phyloP scores from a whole-genome alignment of 306 rosid genomes.

The Arachis stenosperma region DNA sequence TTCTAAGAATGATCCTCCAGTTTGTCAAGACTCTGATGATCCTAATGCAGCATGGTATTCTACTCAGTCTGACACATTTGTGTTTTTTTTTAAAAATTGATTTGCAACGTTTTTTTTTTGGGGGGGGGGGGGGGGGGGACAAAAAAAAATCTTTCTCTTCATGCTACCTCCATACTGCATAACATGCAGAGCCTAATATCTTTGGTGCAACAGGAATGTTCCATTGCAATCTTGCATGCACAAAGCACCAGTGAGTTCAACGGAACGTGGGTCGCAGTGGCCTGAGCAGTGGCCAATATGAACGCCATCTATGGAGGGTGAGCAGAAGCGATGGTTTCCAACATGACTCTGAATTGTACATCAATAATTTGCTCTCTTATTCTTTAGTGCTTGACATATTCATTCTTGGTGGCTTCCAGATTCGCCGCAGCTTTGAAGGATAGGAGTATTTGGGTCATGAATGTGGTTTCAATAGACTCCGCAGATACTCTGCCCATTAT shows the following conservation, averaged over 20 bases:
- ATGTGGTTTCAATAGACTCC: conserved; percentile 78
- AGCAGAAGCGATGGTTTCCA: conserved; percentile 38
- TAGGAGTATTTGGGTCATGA: conserved; percentile 93
- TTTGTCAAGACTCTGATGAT: conserved; percentile 79
- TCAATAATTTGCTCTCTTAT: conserved; percentile 20
- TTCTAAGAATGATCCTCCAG: conserved; percentile 65
- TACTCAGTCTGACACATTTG: background rate
- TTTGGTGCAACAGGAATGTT: conserved; percentile 65
- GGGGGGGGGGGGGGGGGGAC: too few species aligned
- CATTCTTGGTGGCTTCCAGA: conserved; percentile 51
- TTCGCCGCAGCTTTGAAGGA: conserved; percentile 94
- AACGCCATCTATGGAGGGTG: conserved; percentile 94
- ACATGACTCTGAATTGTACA: conserved; percentile 27
- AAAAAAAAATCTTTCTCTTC: background rate
- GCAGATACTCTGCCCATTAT: conserved; percentile 92
- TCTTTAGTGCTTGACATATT: conserved; percentile 35
- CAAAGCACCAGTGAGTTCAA: conserved; percentile 66
- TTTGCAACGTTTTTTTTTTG: too few species aligned
- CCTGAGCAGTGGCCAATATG: conserved; percentile 98
- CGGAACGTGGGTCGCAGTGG: conserved; percentile 83
- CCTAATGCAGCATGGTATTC: conserved; percentile 91
- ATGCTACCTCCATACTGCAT: background rate
- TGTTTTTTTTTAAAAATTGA: background rate
- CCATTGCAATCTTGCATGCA: conserved; percentile 90
- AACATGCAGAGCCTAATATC: conserved; percentile 30